A percentile compares a stretch with the other conserved stretches of the same genome.
Evolutionary conservation across 257 asterid genomes (phyloP).

Genomic region (Solanum chiquidenum): DNA sequence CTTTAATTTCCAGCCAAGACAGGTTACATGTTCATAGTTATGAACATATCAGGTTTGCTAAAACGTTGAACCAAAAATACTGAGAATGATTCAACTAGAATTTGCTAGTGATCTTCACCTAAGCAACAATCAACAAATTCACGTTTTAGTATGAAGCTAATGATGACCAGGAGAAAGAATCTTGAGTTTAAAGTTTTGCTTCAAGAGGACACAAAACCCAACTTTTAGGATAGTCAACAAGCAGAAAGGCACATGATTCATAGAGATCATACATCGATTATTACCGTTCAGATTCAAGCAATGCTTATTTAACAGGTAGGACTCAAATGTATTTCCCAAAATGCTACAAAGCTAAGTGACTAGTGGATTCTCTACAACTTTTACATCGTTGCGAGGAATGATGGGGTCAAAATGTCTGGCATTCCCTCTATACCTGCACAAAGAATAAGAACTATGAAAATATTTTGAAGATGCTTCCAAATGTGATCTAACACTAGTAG

Average conservation of each 20-base stretch:
- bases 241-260: not conserved
- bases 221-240: not conserved
- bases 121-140: not conserved
- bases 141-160: not conserved
- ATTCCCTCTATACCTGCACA: not conserved
- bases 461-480: not conserved
- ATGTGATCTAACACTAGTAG: not conserved
- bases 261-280: not conserved
- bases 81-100: not conserved
- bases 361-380: not conserved
- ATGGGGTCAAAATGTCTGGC: not conserved
- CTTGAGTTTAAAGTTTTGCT: not conserved
- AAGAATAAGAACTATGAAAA: not conserved
- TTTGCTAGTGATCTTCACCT: not conserved
- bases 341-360: not conserved
- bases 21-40: not conserved
- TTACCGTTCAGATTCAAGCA: not conserved
- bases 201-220: not conserved
- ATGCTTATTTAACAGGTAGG: not conserved
- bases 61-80: not conserved
- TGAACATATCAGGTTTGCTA: not conserved
- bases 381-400: not conserved
- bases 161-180: not conserved
- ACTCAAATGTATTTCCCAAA: not conserved
- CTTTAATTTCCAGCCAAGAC: not conserved